Base-by-base conservation (phyloP, 768 basidiomycete genomes). In the Boletus sp. region DNA sequence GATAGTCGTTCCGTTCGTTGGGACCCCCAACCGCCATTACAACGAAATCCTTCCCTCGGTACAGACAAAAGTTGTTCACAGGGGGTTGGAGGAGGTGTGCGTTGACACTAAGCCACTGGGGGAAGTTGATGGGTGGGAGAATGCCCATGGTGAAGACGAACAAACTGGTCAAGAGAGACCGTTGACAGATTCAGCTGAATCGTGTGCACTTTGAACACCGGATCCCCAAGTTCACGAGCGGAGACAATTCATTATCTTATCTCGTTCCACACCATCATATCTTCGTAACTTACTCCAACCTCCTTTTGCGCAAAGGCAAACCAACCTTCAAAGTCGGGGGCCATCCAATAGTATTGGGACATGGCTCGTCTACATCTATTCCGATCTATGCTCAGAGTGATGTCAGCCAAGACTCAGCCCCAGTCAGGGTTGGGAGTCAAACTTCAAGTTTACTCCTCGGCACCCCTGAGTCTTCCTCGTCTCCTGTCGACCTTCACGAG, bases 1-100 rank as follows among this genome's bases (percentile, higher is more conserved):
- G 96, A 67, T 94, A 98, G 73, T 97, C 95, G 52, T 90, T 90
- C 39, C 96, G 78, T 69, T 92, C 86, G 69, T 99, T 99, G 0
- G 96, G 96, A 0, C 96, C 97, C 9, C 97, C 95, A 24, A 98
- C 86, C 7, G 82, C 92, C 96, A 99, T 98, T n/a, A 96, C 86
- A 42, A 91, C 83, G 66, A 89, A 96, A 70, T 98, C 94, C 29
- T 79, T 78, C 37, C 92, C 92, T 50, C 83, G 80, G 71, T 89
- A 92, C 54, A 93, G 68, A 68, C 91, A 92, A 60, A 84, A 94
- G 71, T 95, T 92, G 78, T 94, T 94, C 46, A 99, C 92, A 0
- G 96, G 95, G 2, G 96, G 96, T 69, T 89, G 80, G 30, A 98
- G 80, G 3, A 89, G 78, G 60, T 94, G 82, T 20, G 75, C 73